Conservation (phyloP, 108 stramenopile species). For the Conticribra weissflogii region DNA sequence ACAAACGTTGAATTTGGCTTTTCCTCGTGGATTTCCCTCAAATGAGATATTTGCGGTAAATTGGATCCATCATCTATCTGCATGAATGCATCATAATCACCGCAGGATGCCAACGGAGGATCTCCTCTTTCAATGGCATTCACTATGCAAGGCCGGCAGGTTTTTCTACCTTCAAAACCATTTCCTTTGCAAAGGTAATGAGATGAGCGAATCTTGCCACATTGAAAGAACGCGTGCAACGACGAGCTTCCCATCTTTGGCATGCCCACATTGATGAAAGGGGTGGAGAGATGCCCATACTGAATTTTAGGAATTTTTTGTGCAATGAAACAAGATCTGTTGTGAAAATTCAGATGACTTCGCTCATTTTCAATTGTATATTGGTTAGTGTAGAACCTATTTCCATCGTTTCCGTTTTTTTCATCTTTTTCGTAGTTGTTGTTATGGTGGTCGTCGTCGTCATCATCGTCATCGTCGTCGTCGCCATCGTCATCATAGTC, state of each 20-base stretch:
- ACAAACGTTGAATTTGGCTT: slow-evolving; percentile 42
- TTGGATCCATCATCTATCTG: slow-evolving; percentile 32
- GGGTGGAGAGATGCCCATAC: slow-evolving; percentile 9
- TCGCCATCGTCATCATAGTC: neutral
- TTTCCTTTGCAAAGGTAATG: slow-evolving; percentile 32
- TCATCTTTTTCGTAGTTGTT: neutral
- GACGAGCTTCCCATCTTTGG: slow-evolving; percentile 38
- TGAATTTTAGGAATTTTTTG: slow-evolving; percentile 2
- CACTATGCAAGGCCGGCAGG: too few species aligned
- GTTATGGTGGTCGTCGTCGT: neutral
- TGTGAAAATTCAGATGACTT: too few species aligned
- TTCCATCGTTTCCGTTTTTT: neutral
- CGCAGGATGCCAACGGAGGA: slow-evolving; percentile 29
- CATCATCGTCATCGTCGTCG: neutral
- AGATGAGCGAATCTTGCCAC: slow-evolving; percentile 25
- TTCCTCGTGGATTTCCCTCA: slow-evolving; percentile 25
- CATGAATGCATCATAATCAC: slow-evolving; percentile 20
- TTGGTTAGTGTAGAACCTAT: too few species aligned
- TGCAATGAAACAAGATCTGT: slow-evolving; percentile 12
- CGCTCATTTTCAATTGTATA: too few species aligned
- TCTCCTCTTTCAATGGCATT: slow-evolving; percentile 9
- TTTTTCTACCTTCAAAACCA: slow-evolving; percentile 16
- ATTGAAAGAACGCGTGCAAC: slow-evolving; percentile 23
- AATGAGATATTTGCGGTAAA: slow-evolving; percentile 41
- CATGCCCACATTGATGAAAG: slow-evolving; percentile 31